Conservation (phyloP, 306 rosid species). For the Heteromeles arbutifolia region DNA sequence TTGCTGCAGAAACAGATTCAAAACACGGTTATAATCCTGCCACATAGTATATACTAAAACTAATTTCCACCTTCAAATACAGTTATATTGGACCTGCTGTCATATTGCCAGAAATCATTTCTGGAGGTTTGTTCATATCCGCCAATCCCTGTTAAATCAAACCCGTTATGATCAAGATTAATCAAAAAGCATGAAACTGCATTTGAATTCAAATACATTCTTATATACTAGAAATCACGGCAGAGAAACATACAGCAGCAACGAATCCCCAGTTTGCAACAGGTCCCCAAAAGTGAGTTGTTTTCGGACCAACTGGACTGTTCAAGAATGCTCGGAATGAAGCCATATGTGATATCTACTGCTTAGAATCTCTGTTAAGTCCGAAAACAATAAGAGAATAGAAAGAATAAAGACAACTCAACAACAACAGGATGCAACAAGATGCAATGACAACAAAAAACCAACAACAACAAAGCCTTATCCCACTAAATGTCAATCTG, state of each 20-base stretch:
- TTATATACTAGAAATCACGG: neutral
- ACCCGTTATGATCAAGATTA: neutral
- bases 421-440: neutral
- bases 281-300: conserved; percentile 99
- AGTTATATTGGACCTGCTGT: conserved; percentile 56
- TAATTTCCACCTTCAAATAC: neutral
- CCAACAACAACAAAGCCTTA: too few species aligned
- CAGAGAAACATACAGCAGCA: conserved; percentile 64
- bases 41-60: neutral
- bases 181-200: neutral
- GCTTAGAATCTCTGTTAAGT: neutral
- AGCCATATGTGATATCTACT: conserved; percentile 31
- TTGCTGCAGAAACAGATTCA: conserved; percentile 36
- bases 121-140: conserved; percentile 88
- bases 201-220: neutral
- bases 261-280: conserved; percentile 97
- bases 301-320: conserved; percentile 92
- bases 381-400: neutral
- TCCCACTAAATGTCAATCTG: too few species aligned
- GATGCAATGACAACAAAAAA: too few species aligned
- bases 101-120: conserved; percentile 94
- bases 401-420: neutral
- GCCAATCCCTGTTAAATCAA: conserved; percentile 59
- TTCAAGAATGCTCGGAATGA: conserved; percentile 79
- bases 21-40: neutral